These are phyloP conservation scores for Strobilomyces dryophilus DNA, from an alignment of 768 basidiomycete genomes.

Conservation along the genomic window DNA sequence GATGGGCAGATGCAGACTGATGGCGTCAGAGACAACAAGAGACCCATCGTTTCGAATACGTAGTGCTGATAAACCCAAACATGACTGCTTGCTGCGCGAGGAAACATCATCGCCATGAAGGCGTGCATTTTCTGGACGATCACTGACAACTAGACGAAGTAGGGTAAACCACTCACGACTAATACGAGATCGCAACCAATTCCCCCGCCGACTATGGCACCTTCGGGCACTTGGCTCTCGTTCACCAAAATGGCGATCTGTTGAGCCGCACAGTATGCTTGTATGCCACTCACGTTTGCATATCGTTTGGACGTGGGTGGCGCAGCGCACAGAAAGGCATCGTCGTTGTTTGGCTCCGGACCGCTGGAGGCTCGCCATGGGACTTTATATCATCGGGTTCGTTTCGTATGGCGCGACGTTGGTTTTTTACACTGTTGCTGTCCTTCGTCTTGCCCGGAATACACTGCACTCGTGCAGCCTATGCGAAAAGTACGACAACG, in stretches of 20 bases:
- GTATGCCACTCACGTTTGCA: conserved; percentile 68
- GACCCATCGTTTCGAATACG: too few species aligned
- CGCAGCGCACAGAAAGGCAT: background rate
- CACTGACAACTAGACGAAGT: too few species aligned
- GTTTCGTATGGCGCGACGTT: conserved; percentile 76
- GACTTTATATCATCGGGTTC: conserved; percentile 73
- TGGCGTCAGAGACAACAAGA: too few species aligned
- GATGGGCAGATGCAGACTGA: too few species aligned
- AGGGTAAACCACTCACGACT: too few species aligned
- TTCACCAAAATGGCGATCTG: conserved; percentile 66
- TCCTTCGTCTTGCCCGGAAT: conserved; percentile 79
- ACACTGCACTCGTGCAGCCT: conserved; percentile 58
- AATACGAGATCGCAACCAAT: too few species aligned
- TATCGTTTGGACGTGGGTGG: background rate
- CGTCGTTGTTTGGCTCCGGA: conserved; percentile 44
- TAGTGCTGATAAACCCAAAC: too few species aligned
- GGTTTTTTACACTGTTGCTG: conserved; percentile 75
- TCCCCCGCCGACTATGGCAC: conserved; percentile 33
- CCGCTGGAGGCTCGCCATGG: conserved; percentile 76
- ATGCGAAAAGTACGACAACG: conserved; percentile 51
- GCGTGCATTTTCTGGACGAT: too few species aligned
- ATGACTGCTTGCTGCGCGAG: too few species aligned
- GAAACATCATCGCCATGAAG: too few species aligned
- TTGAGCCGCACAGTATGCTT: conserved; percentile 79
- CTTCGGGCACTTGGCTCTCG: conserved; percentile 79